Percentiles rank a stretch among this genome's conserved stretches.
These are phyloP conservation scores for Globisporangium emineosum DNA, from an alignment of 352 stramenopile genomes.

Conservation along the genomic window DNA sequence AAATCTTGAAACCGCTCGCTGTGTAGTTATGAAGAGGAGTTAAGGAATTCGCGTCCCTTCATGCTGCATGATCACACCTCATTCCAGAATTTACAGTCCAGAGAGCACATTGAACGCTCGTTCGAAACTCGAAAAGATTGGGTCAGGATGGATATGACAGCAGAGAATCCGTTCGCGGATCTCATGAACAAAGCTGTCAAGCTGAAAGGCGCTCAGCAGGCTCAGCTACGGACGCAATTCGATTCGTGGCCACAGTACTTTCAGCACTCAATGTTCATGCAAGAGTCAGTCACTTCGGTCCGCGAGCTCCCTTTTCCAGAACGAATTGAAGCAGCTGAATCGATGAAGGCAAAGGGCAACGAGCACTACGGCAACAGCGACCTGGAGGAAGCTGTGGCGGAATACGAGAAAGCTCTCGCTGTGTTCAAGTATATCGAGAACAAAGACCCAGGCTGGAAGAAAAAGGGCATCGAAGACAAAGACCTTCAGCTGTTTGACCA, in stretches of 20 bases:
- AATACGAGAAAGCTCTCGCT: slow-evolving; percentile 83
- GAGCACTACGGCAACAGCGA: slow-evolving; percentile 41
- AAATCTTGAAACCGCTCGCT: slow-evolving; percentile 15
- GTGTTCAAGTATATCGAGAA: slow-evolving; percentile 84
- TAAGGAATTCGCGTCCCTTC: slow-evolving; percentile 2
- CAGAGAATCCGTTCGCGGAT: slow-evolving; percentile 75
- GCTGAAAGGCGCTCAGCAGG: slow-evolving; percentile 81
- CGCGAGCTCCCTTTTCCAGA: slow-evolving; percentile 46
- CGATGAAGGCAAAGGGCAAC: slow-evolving; percentile 74
- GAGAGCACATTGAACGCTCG: not conserved
- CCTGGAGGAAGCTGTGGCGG: slow-evolving; percentile 68
- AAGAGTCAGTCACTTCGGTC: slow-evolving; percentile 56
- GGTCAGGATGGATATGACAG: slow-evolving; percentile 52
- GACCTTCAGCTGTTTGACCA: slow-evolving; percentile 63
- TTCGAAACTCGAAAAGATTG: not conserved
- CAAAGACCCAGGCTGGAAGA: slow-evolving; percentile 79
- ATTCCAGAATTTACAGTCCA: slow-evolving; percentile 1
- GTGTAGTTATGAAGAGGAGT: not conserved
- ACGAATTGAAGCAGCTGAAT: slow-evolving; percentile 48
- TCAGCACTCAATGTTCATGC: slow-evolving; percentile 87
- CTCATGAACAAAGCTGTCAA: slow-evolving; percentile 86
- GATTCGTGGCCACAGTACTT: slow-evolving; percentile 85
- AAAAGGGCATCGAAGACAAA: slow-evolving; percentile 81
- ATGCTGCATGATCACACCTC: not conserved
- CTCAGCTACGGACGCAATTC: slow-evolving; percentile 64